Conservation (phyloP, 306 rosid genomes). For the Cucurbita maxima region DNA sequence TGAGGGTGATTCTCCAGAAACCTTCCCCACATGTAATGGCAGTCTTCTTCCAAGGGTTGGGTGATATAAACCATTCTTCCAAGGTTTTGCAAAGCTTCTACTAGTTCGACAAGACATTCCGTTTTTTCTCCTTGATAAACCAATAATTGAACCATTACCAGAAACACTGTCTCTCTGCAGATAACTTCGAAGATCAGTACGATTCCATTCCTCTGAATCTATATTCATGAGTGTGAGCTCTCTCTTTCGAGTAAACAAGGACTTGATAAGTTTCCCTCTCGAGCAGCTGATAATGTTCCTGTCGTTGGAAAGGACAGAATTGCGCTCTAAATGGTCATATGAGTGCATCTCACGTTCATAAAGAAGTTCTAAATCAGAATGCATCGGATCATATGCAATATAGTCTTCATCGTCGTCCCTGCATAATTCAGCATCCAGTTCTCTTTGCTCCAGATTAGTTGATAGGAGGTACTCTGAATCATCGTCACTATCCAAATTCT, state of each 20-base stretch:
- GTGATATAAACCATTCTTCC: slow-evolving; percentile 16
- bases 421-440: slow-evolving; percentile 22
- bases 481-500: slow-evolving; percentile 25
- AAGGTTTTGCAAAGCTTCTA: slow-evolving; percentile 17
- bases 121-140: slow-evolving; percentile 34
- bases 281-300: slow-evolving; percentile 16
- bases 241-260: slow-evolving; percentile 40
- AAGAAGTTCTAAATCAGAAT: slow-evolving; percentile 28
- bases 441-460: slow-evolving; percentile 24
- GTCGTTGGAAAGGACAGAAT: slow-evolving; percentile 16
- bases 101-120: slow-evolving; percentile 19
- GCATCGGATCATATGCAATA: slow-evolving; percentile 25
- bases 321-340: slow-evolving; percentile 23
- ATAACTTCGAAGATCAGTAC: slow-evolving; percentile 44
- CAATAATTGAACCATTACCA: slow-evolving; percentile 15
- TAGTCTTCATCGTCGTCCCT: slow-evolving; percentile 31
- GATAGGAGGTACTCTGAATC: slow-evolving; percentile 32
- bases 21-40: slow-evolving; percentile 26
- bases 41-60: slow-evolving; percentile 23
- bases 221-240: slow-evolving; percentile 25
- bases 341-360: slow-evolving; percentile 25
- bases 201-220: slow-evolving; percentile 19
- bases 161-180: slow-evolving; percentile 42
- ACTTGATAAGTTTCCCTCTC: slow-evolving; percentile 28
- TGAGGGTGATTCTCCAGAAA: neutral